Conservation (phyloP, 352 stramenopile genomes). For the Globisporangium okanoganense region DNA sequence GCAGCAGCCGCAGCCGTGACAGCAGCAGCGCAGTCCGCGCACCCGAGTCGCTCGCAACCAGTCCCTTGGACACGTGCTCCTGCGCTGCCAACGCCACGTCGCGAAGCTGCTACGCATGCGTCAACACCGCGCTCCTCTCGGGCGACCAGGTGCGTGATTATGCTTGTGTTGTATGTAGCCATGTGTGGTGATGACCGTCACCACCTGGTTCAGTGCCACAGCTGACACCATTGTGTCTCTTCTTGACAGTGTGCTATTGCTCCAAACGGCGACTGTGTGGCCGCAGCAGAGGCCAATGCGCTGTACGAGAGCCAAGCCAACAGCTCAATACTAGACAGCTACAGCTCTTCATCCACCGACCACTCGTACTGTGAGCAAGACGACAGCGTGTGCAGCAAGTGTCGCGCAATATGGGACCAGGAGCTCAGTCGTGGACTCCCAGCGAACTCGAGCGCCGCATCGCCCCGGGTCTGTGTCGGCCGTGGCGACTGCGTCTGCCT, state of each 20-base stretch:
- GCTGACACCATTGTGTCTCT: not conserved
- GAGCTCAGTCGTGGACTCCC: not conserved
- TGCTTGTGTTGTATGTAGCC: not conserved
- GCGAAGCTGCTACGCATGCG: not conserved
- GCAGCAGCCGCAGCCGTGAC: not conserved
- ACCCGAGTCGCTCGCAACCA: not conserved
- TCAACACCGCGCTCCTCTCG: conserved; percentile 1
- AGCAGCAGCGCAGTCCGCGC: too few species aligned
- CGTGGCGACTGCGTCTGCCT: not conserved
- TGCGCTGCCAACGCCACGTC: not conserved
- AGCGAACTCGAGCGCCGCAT: not conserved
- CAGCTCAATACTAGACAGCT: not conserved
- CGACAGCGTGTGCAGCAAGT: not conserved
- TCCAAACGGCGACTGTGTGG: not conserved
- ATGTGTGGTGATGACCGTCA: not conserved
- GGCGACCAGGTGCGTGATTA: not conserved
- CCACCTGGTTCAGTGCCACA: too few species aligned
- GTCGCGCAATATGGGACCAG: not conserved
- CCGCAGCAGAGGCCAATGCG: not conserved
- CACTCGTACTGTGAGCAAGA: not conserved
- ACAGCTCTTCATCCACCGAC: not conserved
- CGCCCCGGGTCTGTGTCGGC: not conserved
- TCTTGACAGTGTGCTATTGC: not conserved
- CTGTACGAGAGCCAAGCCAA: not conserved
- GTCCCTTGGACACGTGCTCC: not conserved